phyloP scores from a whole-genome alignment of 2,329 filamentous ascomycete species.

The Cordyceps sp. region DNA sequence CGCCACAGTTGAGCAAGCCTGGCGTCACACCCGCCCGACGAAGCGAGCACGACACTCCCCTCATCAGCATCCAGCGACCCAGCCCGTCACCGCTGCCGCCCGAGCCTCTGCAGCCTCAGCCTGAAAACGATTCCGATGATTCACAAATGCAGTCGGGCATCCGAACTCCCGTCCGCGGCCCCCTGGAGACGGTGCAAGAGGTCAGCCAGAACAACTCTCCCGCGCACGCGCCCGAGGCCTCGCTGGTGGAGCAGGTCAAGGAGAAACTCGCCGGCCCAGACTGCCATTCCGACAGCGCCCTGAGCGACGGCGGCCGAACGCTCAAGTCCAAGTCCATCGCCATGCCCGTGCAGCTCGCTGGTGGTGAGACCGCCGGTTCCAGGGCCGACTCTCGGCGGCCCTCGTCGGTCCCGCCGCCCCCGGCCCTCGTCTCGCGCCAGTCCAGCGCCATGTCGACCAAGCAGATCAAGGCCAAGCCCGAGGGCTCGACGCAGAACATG shows the following conservation, averaged over 20 bases:
- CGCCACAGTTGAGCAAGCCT: conserved; percentile 36
- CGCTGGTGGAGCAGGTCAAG: conserved; percentile 30
- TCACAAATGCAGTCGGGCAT: conserved; percentile 29
- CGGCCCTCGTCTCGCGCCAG: conserved; percentile 38
- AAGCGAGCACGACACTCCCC: conserved; percentile 31
- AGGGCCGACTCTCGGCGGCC: conserved; percentile 24
- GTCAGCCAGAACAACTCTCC: conserved; percentile 64
- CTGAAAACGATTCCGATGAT: conserved; percentile 38
- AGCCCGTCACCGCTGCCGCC: conserved; percentile 28
- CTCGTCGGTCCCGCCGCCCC: conserved; percentile 33
- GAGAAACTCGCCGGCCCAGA: conserved; percentile 27
- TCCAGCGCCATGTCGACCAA: conserved; percentile 49
- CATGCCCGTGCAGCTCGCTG: conserved; percentile 35
- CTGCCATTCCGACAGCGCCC: conserved; percentile 23
- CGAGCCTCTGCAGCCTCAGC: conserved; percentile 18
- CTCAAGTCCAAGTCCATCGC: conserved; percentile 30
- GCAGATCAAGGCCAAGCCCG: conserved; percentile 52
- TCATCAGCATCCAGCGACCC: conserved; percentile 35
- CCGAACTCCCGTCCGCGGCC: conserved; percentile 43
- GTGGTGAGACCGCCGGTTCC: conserved; percentile 48
- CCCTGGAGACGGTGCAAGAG: conserved; percentile 83
- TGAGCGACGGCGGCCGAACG: conserved; percentile 21
- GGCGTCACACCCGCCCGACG: conserved; percentile 26
- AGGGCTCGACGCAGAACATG: conserved; percentile 77
- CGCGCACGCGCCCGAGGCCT: conserved; percentile 25